Evolutionary conservation across 805 yeast genomes (phyloP).

Genomic region (Sugiyamaella marilandica): DNA sequence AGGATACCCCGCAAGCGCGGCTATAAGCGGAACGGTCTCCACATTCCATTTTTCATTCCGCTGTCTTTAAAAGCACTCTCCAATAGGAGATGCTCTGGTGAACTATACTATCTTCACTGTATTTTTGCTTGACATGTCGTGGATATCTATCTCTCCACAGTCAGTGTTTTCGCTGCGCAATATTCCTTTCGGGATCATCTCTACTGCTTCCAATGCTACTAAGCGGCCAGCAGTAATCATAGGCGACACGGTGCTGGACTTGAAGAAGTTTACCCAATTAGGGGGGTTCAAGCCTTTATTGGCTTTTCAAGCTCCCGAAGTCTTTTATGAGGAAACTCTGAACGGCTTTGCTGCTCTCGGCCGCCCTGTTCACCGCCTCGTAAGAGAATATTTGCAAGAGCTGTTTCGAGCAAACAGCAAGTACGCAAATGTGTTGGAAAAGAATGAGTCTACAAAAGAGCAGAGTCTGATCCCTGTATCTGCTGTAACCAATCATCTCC

Average conservation of each 20-base stretch:
- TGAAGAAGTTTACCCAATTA: constrained; percentile 13
- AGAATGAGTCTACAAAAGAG: constrained; percentile 10
- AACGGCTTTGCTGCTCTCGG: constrained; percentile 23
- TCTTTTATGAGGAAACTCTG: constrained; percentile 15
- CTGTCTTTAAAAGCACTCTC: not conserved
- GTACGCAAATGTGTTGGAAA: constrained; percentile 18
- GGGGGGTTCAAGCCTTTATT: constrained; percentile 13
- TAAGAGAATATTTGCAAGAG: constrained; percentile 17
- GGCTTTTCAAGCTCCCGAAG: constrained; percentile 6
- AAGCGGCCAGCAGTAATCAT: constrained; percentile 21
- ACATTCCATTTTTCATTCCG: not conserved
- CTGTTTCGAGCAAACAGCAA: constrained; percentile 15
- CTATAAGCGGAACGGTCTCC: not conserved
- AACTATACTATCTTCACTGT: not conserved
- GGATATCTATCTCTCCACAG: constrained; percentile 10
- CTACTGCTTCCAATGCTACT: constrained; percentile 6
- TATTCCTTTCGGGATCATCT: constrained; percentile 25
- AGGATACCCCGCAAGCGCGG: not conserved
- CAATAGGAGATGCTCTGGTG: not conserved
- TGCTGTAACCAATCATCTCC: constrained; percentile 16
- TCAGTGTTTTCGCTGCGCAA: constrained; percentile 26
- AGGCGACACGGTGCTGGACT: constrained; percentile 23
- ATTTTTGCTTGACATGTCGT: not conserved
- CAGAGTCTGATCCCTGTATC: constrained; percentile 7
- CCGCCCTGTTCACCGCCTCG: constrained; percentile 9